Evolutionary conservation across 2,329 filamentous ascomycete species (phyloP).

Genomic region (Samsoniella hepiali): DNA sequence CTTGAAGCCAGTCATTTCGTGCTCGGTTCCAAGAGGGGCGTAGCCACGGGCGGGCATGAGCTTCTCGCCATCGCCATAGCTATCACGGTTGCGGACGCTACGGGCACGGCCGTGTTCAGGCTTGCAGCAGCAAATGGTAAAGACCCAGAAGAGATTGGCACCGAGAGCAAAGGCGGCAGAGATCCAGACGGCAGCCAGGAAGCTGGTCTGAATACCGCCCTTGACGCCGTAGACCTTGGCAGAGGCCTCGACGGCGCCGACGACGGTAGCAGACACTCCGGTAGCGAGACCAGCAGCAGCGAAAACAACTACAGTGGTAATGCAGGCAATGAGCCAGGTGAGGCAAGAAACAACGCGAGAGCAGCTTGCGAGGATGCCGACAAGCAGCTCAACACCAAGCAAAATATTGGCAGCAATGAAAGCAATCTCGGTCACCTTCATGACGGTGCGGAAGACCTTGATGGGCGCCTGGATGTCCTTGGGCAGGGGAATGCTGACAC

Average conservation of each 20-base stretch:
- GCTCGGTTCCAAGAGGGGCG: slow-evolving; percentile 33
- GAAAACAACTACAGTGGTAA: slow-evolving; percentile 55
- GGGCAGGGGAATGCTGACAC: slow-evolving; percentile 62
- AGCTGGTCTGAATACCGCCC: slow-evolving; percentile 63
- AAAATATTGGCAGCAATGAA: slow-evolving; percentile 71
- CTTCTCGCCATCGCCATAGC: slow-evolving; percentile 48
- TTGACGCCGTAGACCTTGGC: slow-evolving; percentile 70
- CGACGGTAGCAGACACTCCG: slow-evolving; percentile 66
- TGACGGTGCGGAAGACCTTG: slow-evolving; percentile 68
- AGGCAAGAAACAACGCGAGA: slow-evolving; percentile 77
- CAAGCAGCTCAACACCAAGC: slow-evolving; percentile 67
- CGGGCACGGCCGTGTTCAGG: slow-evolving; percentile 31
- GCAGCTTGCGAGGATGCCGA: slow-evolving; percentile 81
- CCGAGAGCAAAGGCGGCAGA: slow-evolving; percentile 72
- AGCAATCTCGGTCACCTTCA: slow-evolving; percentile 78
- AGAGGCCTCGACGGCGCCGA: slow-evolving; percentile 61
- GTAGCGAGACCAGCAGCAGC: slow-evolving; percentile 71
- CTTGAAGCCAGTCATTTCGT: slow-evolving; percentile 39
- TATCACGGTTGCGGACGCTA: slow-evolving; percentile 33
- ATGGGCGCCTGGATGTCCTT: slow-evolving; percentile 63
- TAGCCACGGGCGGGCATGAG: slow-evolving; percentile 40
- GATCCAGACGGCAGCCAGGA: slow-evolving; percentile 74
- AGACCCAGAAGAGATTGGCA: slow-evolving; percentile 83
- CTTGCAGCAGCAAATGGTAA: slow-evolving; percentile 90
- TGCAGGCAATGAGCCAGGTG: slow-evolving; percentile 70